Conservation (phyloP, 352 stramenopile genomes). For the Phytopythium kandeliae region DNA sequence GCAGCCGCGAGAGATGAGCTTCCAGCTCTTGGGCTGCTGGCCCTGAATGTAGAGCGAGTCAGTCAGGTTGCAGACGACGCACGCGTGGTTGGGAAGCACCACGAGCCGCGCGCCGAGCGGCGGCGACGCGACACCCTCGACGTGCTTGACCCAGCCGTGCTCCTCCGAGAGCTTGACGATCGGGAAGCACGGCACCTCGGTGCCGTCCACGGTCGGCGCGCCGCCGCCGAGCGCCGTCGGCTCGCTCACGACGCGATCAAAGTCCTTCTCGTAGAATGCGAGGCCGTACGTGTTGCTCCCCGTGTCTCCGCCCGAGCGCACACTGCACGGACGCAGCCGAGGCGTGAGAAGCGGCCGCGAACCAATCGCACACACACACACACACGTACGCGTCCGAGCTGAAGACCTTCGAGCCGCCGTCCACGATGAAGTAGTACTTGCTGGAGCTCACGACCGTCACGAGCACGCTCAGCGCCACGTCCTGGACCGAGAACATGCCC, state of each 20-base stretch:
- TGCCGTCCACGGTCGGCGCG: slow-evolving; percentile 22
- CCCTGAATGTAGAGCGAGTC: slow-evolving; percentile 56
- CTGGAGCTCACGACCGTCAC: slow-evolving; percentile 69
- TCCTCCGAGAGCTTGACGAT: slow-evolving; percentile 71
- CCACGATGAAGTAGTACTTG: slow-evolving; percentile 71
- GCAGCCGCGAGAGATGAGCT: slow-evolving; percentile 50
- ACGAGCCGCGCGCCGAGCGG: slow-evolving; percentile 49
- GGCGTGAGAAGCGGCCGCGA: no score
- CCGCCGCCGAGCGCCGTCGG: slow-evolving; percentile 30
- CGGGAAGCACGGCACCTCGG: slow-evolving; percentile 50
- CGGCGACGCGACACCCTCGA: slow-evolving; percentile 39
- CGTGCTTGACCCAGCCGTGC: slow-evolving; percentile 60
- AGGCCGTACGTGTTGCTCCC: slow-evolving; percentile 29
- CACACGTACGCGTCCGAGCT: slow-evolving; percentile 59
- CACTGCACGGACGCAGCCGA: no score
- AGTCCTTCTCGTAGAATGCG: slow-evolving; percentile 67
- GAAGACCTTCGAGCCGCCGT: slow-evolving; percentile 65
- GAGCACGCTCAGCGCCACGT: slow-evolving; percentile 53
- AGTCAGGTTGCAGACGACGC: slow-evolving; percentile 60
- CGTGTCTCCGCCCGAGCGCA: not conserved
- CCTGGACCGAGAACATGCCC: slow-evolving; percentile 47
- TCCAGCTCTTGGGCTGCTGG: slow-evolving; percentile 37
- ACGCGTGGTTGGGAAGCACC: slow-evolving; percentile 68
- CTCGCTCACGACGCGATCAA: slow-evolving; percentile 40
- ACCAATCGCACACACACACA: no score